Percentiles rank a stretch among this genome's conserved stretches.
Conservation (phyloP, 805 yeast genomes). For the Kurtzmaniella cleridarum region DNA sequence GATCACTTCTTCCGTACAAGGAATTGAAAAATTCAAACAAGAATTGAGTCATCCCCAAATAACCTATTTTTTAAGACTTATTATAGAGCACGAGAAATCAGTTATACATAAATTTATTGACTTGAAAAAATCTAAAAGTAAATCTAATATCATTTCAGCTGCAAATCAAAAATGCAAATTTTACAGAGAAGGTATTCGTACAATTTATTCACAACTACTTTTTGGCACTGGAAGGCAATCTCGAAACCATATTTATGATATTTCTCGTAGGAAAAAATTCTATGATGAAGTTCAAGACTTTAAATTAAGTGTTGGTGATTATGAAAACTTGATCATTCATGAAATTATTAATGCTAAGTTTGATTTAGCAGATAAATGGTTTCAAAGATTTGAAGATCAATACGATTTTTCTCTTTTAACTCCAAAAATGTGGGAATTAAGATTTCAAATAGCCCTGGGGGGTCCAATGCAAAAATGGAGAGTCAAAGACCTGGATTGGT, state of each 20-base stretch:
- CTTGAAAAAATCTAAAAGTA: too few species aligned
- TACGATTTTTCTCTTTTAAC: constrained; percentile 14
- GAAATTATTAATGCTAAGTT: constrained; percentile 31
- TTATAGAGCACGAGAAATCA: constrained; percentile 16
- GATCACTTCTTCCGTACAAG: constrained; percentile 2
- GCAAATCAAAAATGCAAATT: too few species aligned
- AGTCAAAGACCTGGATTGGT: constrained; percentile 12
- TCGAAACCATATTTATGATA: too few species aligned
- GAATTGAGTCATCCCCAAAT: constrained; percentile 14
- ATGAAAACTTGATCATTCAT: constrained; percentile 32
- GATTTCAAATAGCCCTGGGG: constrained; percentile 26
- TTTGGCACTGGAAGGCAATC: too few species aligned
- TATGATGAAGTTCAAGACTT: constrained; percentile 6
- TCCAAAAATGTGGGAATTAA: constrained; percentile 28
- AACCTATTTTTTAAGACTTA: constrained; percentile 12
- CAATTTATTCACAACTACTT: too few species aligned
- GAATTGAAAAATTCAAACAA: background rate
- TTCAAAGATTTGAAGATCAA: constrained; percentile 25
- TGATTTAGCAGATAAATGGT: constrained; percentile 38
- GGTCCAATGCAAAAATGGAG: constrained; percentile 31
- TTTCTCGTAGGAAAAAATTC: too few species aligned
- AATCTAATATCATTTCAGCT: too few species aligned
- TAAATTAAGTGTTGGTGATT: constrained; percentile 21
- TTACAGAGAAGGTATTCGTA: too few species aligned
- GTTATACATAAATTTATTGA: too few species aligned